Evolutionary conservation across 345 rosid genomes (phyloP).

Genomic region (Noccaea bulbosa): DNA sequence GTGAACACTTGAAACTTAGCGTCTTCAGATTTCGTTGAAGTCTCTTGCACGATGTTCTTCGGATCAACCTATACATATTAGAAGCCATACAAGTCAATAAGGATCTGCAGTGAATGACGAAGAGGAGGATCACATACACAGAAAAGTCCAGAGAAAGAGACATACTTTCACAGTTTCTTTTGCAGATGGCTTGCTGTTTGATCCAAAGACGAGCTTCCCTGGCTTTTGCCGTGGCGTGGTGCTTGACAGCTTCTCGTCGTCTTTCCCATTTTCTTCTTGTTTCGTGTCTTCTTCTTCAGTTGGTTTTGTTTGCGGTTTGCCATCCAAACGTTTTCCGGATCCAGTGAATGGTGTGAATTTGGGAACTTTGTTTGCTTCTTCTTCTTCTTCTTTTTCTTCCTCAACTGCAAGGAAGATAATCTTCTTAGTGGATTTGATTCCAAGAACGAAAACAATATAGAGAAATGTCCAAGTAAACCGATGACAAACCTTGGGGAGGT

Average conservation of each 20-base stretch:
- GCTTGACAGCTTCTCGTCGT: constrained; percentile 41
- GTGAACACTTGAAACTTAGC: constrained; percentile 64
- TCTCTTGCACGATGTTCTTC: constrained; percentile 45
- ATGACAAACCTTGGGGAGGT: constrained; percentile 50
- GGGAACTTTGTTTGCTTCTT: constrained; percentile 47
- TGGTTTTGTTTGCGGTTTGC: constrained; percentile 45
- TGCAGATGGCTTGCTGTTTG: constrained; percentile 43
- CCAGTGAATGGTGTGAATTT: constrained; percentile 65
- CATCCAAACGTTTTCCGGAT: constrained; percentile 61
- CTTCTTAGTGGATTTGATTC: background rate
- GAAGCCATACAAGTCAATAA: constrained; percentile 11
- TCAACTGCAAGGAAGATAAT: constrained; percentile 35
- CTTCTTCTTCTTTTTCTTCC: constrained; percentile 53
- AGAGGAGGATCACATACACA: background rate
- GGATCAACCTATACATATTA: constrained; percentile 39
- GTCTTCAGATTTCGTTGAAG: constrained; percentile 44
- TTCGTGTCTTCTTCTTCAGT: constrained; percentile 31
- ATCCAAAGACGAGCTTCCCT: constrained; percentile 64
- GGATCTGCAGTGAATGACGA: background rate
- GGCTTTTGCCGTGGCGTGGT: constrained; percentile 38
- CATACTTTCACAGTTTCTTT: constrained; percentile 48
- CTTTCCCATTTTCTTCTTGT: constrained; percentile 34
- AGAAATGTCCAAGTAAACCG: background rate
- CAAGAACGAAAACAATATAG: background rate
- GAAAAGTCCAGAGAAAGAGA: background rate